These are phyloP conservation scores for Pichia cabralensis DNA, from an alignment of 805 yeast genomes.

Conservation along the genomic window DNA sequence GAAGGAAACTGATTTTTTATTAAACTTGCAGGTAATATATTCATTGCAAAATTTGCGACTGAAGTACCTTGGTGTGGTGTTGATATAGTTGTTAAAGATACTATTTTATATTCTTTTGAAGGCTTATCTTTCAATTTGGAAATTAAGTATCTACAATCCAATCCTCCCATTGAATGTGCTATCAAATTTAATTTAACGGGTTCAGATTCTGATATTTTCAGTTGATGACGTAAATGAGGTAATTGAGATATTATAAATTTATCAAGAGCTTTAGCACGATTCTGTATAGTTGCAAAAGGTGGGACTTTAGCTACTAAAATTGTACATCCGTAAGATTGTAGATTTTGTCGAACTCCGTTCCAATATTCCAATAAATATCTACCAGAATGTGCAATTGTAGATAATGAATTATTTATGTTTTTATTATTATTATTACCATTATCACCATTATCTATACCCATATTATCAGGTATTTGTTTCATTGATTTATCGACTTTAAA, in stretches of 20 bases:
- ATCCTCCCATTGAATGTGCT: conserved; percentile 93
- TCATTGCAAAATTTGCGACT: conserved; percentile 60
- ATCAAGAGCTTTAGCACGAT: conserved; percentile 53
- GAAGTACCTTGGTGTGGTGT: conserved; percentile 88
- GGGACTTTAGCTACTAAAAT: conserved; percentile 74
- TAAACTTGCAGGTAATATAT: conserved; percentile 14
- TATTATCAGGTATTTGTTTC: too few species aligned
- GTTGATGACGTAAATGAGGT: conserved; percentile 11
- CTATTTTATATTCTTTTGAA: conserved; percentile 37
- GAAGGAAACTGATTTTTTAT: conserved; percentile 22
- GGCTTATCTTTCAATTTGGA: conserved; percentile 23
- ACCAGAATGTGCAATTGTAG: too few species aligned
- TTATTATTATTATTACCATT: conserved; percentile 5
- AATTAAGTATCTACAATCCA: conserved; percentile 74
- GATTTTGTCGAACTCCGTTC: conserved; percentile 63
- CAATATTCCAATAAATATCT: conserved; percentile 57
- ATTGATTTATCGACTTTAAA: too few species aligned
- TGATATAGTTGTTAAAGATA: conserved; percentile 71
- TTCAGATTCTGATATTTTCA: conserved; percentile 20
- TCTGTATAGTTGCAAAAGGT: conserved; percentile 66
- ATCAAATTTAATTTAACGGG: conserved; percentile 56
- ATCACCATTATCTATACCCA: conserved; percentile 8
- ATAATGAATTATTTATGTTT: too few species aligned
- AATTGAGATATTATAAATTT: conserved; percentile 32
- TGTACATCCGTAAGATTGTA: conserved; percentile 52